These are phyloP conservation scores for Colletotrichum shisoi DNA, from an alignment of 2,329 filamentous ascomycete genomes.

Conservation along the genomic window DNA sequence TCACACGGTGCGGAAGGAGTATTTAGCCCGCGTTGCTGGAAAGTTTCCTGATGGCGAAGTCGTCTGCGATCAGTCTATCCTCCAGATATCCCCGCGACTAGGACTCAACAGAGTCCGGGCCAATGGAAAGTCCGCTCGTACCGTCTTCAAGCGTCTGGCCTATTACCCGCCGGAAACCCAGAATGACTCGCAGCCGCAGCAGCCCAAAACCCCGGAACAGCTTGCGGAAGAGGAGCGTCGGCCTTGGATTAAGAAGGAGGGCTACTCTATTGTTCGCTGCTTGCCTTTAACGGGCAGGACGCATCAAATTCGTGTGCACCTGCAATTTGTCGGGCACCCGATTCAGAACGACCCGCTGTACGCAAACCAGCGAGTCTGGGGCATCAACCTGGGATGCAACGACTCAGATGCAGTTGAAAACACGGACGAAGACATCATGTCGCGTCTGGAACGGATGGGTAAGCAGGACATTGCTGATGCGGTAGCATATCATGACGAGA, in stretches of 20 bases:
- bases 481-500: slow-evolving; percentile 90
- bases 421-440: slow-evolving; percentile 89
- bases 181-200: slow-evolving; percentile 41
- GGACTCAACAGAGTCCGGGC: slow-evolving; percentile 94
- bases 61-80: slow-evolving; percentile 90
- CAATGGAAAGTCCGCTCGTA: slow-evolving; percentile 87
- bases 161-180: slow-evolving; percentile 73
- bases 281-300: slow-evolving; percentile 92
- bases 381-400: slow-evolving; percentile 74
- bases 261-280: slow-evolving; percentile 95
- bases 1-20: slow-evolving; percentile 91
- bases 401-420: slow-evolving; percentile 72
- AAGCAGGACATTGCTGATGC: slow-evolving; percentile 92
- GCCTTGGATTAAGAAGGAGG: slow-evolving; percentile 66
- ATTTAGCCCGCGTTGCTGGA: slow-evolving; percentile 88
- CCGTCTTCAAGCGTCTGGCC: slow-evolving; percentile 90
- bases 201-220: slow-evolving; percentile 42
- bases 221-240: slow-evolving; percentile 42
- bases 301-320: slow-evolving; percentile 91
- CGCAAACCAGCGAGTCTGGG: slow-evolving; percentile 92
- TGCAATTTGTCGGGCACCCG: slow-evolving; percentile 92
- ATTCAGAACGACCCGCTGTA: slow-evolving; percentile 99
- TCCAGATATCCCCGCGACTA: slow-evolving; percentile 93
- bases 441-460: slow-evolving; percentile 85
- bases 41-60: slow-evolving; percentile 91